Conservation (phyloP, 2,329 filamentous ascomycete genomes). For the Botryotinia calthae region DNA sequence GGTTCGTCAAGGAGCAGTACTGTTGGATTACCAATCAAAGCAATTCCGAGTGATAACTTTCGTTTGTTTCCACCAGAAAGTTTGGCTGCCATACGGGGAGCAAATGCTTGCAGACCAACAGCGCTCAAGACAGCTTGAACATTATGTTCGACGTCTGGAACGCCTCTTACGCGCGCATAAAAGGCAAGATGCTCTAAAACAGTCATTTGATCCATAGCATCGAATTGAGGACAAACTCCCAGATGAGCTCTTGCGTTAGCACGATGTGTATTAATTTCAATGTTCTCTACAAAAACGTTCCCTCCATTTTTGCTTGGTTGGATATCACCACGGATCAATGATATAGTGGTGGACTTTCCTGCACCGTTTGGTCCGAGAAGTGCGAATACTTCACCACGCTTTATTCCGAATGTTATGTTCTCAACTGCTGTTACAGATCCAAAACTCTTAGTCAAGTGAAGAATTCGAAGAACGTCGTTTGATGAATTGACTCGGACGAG, state of each 20-base stretch:
- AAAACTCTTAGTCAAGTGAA: slow-evolving; percentile 79
- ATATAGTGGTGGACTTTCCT: slow-evolving; percentile 88
- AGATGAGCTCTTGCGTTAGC: slow-evolving; percentile 71
- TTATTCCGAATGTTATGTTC: slow-evolving; percentile 80
- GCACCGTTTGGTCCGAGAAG: slow-evolving; percentile 88
- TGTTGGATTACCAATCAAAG: slow-evolving; percentile 85
- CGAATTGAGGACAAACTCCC: slow-evolving; percentile 88
- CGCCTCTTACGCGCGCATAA: slow-evolving; percentile 81
- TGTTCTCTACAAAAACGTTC: slow-evolving; percentile 76
- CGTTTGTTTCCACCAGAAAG: slow-evolving; percentile 90
- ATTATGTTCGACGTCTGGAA: slow-evolving; percentile 72
- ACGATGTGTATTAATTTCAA: slow-evolving; percentile 70
- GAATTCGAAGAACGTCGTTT: slow-evolving; percentile 59
- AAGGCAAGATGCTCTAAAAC: slow-evolving; percentile 82
- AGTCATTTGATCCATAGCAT: slow-evolving; percentile 88
- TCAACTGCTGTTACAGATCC: slow-evolving; percentile 76
- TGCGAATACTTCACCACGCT: slow-evolving; percentile 79
- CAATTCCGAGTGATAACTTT: slow-evolving; percentile 87
- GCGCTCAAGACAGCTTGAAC: slow-evolving; percentile 75
- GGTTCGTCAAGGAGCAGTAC: slow-evolving; percentile 90
- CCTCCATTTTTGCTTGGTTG: slow-evolving; percentile 66
- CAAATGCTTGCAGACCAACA: slow-evolving; percentile 72
- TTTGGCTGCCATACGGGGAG: slow-evolving; percentile 70
- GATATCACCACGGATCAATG: slow-evolving; percentile 83
- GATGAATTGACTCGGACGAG: slow-evolving; percentile 58